phyloP scores from a whole-genome alignment of 1,139 yeast genomes.

The Citeromyces hawaiiensis region DNA sequence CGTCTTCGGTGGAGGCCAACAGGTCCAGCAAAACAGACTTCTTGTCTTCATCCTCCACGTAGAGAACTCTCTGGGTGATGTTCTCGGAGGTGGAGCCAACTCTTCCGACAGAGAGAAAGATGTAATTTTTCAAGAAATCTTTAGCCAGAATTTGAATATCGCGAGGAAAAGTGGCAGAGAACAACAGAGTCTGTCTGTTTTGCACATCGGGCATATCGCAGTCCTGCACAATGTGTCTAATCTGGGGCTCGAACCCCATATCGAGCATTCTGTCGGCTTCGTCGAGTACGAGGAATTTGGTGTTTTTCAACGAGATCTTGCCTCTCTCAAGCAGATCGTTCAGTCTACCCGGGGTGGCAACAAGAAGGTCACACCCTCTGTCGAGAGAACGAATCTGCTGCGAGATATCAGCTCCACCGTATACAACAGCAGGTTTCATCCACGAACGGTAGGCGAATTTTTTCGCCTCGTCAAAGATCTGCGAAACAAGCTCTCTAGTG shows the following conservation, averaged over 20 bases:
- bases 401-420: constrained; percentile 96
- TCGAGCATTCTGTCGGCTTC: constrained; percentile 99
- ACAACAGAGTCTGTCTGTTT: constrained; percentile 93
- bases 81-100: constrained; percentile 97
- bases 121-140: constrained; percentile 91
- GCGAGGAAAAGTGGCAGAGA: constrained; percentile 97
- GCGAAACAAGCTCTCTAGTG: constrained; percentile 96
- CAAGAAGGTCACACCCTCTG: constrained; percentile 89
- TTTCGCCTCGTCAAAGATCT: constrained; percentile 90
- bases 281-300: constrained; percentile 88
- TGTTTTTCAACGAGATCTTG: constrained; percentile 74
- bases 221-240: constrained; percentile 94
- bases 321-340: constrained; percentile 95
- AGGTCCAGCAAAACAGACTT: constrained; percentile 85
- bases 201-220: constrained; percentile 93
- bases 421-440: constrained; percentile 94
- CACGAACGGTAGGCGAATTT: constrained; percentile 96
- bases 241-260: constrained; percentile 99
- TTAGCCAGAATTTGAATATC: constrained; percentile 95
- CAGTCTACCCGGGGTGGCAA: constrained; percentile 98
- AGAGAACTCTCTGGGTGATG: constrained; percentile 85
- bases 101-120: constrained; percentile 94
- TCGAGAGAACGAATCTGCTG: constrained; percentile 80
- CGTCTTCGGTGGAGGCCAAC: constrained; percentile 57
- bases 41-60: constrained; percentile 94